A percentile compares a stretch with the other conserved stretches of the same genome.
These are phyloP conservation scores for Magnolia officinalis DNA, from an alignment of 164 flowering plant species.

Conservation along the genomic window DNA sequence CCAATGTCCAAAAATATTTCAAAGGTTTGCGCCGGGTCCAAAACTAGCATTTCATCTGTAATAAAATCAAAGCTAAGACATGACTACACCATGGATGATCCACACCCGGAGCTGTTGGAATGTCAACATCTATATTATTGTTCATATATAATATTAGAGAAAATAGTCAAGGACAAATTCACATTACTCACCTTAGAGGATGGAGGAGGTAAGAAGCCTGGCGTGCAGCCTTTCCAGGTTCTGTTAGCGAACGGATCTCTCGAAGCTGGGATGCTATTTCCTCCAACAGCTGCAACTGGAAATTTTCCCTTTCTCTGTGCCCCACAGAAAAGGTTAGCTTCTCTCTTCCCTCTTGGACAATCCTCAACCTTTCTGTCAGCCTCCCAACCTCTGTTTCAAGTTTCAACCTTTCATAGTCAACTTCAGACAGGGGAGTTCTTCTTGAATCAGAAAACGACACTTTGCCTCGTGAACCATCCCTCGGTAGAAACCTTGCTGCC, in stretches of 20 bases:
- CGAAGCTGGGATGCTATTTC: slow-evolving; percentile 59
- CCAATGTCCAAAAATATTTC: too few relatives aligned
- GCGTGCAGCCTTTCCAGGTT: slow-evolving; percentile 44
- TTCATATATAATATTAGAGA: background rate
- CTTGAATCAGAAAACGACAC: slow-evolving; percentile 29
- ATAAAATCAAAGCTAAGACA: background rate
- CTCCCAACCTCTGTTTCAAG: slow-evolving; percentile 70
- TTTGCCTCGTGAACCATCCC: slow-evolving; percentile 20
- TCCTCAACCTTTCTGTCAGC: slow-evolving; percentile 65
- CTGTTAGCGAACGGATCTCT: slow-evolving; percentile 57
- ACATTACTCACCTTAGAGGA: slow-evolving; percentile 51
- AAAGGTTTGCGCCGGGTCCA: background rate
- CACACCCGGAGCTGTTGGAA: background rate
- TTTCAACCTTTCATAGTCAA: slow-evolving; percentile 67
- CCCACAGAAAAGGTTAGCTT: slow-evolving; percentile 57
- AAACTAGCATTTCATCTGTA: background rate
- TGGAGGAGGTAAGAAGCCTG: slow-evolving; percentile 64
- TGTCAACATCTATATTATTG: background rate
- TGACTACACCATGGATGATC: background rate
- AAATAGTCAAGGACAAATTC: background rate
- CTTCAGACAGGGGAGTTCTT: slow-evolving; percentile 60
- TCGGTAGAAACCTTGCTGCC: slow-evolving; percentile 28
- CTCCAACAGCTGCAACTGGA: slow-evolving; percentile 61
- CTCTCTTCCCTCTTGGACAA: slow-evolving; percentile 70
- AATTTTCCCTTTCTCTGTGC: slow-evolving; percentile 44